Conservation (phyloP, 129 eudicot genomes). For the Flaveria bidentis region DNA sequence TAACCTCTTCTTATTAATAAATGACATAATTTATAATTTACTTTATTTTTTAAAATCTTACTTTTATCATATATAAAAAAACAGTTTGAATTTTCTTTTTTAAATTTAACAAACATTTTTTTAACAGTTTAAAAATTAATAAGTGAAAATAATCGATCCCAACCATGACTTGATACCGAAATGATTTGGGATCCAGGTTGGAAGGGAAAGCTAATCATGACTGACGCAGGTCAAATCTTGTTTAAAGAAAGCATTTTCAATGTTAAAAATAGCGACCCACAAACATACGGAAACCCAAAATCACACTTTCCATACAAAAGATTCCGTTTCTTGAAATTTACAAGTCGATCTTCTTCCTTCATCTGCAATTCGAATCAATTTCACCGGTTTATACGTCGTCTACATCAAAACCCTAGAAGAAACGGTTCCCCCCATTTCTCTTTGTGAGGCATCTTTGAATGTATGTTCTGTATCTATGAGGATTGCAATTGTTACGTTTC, state of each 20-base stretch:
- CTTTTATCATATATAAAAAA: too few relatives aligned
- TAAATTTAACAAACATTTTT: too few relatives aligned
- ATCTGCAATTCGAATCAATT: conserved; percentile 13
- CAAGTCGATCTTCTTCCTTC: conserved; percentile 3
- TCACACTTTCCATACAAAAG: conserved; percentile 16
- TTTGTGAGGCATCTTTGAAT: neutral
- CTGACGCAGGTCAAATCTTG: neutral
- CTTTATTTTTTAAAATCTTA: too few relatives aligned
- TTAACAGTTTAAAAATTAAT: too few relatives aligned
- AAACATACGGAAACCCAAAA: conserved; percentile 27
- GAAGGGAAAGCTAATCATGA: neutral
- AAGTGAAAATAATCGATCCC: too few relatives aligned
- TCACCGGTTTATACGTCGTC: neutral
- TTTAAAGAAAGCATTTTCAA: neutral
- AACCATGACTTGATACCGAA: too few relatives aligned
- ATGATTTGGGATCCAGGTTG: too few relatives aligned
- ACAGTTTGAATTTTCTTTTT: too few relatives aligned
- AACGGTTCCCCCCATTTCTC: conserved; percentile 19
- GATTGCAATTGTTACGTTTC: neutral
- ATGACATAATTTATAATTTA: too few relatives aligned
- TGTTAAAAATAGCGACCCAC: neutral
- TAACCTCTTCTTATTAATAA: too few relatives aligned
- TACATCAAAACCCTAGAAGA: conserved; percentile 28
- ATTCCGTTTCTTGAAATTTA: conserved; percentile 7
- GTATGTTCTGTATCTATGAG: conserved; percentile 4